Conservation (phyloP, 176 grass and related monocot genomes). For the Stipa capillata region DNA sequence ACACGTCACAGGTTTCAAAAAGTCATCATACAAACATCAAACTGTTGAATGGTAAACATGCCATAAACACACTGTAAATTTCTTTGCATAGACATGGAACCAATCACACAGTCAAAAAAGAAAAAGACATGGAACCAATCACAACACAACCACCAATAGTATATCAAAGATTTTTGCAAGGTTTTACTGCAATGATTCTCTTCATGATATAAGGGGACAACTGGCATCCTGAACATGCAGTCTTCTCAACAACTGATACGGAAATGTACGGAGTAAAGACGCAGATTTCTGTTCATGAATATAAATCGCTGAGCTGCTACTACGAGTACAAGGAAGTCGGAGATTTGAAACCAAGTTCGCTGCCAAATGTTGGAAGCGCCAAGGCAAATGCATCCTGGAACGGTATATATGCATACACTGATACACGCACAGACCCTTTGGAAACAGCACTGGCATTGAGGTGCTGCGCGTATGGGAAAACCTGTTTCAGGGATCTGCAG, state of each 20-base stretch:
- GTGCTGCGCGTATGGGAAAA: background rate
- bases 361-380: background rate
- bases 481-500: slow-evolving; percentile 31
- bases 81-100: too few relatives aligned
- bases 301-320: background rate
- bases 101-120: too few relatives aligned
- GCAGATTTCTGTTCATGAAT: background rate
- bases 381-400: background rate
- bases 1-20: background rate
- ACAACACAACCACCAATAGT: background rate
- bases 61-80: too few relatives aligned
- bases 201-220: background rate
- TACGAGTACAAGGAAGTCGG: background rate
- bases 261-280: background rate
- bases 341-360: background rate
- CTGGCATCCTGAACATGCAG: background rate
- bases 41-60: background rate
- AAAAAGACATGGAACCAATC: background rate
- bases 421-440: background rate
- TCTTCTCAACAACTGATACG: background rate
- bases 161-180: background rate
- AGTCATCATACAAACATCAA: background rate
- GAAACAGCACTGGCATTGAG: background rate
- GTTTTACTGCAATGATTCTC: background rate
- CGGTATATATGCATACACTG: background rate